Base-by-base conservation (phyloP, 225 moss, liverwort and hornwort species). In the Rhytidiadelphus loreus region DNA sequence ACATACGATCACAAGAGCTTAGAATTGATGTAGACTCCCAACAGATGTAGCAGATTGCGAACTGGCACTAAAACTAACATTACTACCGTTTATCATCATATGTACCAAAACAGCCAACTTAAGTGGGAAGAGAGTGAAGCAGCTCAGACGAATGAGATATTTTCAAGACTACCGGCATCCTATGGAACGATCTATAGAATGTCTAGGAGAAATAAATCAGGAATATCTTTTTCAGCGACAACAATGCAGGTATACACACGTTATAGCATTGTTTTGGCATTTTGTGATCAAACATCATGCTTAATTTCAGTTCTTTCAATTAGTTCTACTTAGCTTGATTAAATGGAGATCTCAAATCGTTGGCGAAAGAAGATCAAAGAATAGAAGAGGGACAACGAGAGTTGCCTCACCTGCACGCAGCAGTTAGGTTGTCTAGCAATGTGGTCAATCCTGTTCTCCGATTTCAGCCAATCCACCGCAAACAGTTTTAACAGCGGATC, bases 381-480 rank as follows among this genome's bases (percentile, higher is more conserved):
- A 76, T 7, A 39, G 57, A 53, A 82, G 41, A 66, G 66, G 68
- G 77, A 64, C 30, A 78, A 72, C 15, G 70, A 69, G 30, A 55
- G 75, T n/a, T 86, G 83, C 84, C 84, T 90, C 82, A 96, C 96
- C 94, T 96, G 94, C 39, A 95, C 96, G 86, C 93, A 92, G 81
- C 91, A 95, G 44, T 69, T 83, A 15, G 94, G 91, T 56, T 92
- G 92, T 91, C 77, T 93, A 13, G 95, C 95, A 88, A 96, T 79
- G 89, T 91, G 88, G 75, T 95, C 94, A 77, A 95, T 92, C 88
- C 91, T 95, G 41, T 84, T 83, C n/a, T 94, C 96, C 52, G 93
- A 94, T 77, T 93, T 93, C 64, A 96, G 87, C 95, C 96, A 96
- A 88, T 96, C 96, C 90, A 96, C 96, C 14, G 94, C 96, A 23